Evolutionary conservation across 2,329 filamentous ascomycete species (phyloP).

Genomic region (Beauveria australis): DNA sequence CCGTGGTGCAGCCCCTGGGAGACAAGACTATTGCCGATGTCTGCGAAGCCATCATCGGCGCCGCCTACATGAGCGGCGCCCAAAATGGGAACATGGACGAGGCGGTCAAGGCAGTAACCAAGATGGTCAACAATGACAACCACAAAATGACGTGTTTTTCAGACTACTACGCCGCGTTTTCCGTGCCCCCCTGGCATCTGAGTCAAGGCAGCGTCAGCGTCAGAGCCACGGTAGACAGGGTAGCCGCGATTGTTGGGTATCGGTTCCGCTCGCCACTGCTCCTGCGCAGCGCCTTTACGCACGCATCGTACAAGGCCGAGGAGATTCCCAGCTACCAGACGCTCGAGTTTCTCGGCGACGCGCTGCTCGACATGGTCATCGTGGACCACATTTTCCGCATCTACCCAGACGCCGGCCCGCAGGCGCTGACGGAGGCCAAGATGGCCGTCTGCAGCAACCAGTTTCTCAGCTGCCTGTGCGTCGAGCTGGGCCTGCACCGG

Average conservation of each 20-base stretch:
- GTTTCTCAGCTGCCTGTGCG: conserved; percentile 76
- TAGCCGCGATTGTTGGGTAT: conserved; percentile 51
- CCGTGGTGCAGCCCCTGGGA: conserved; percentile 56
- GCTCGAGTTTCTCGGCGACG: conserved; percentile 85
- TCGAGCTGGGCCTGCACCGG: conserved; percentile 67
- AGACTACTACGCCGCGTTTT: conserved; percentile 66
- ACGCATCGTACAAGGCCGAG: conserved; percentile 78
- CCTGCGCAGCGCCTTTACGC: conserved; percentile 76
- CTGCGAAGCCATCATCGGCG: conserved; percentile 88
- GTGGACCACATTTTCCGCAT: conserved; percentile 73
- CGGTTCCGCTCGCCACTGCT: conserved; percentile 67
- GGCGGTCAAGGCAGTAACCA: conserved; percentile 56
- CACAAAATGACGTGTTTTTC: conserved; percentile 62
- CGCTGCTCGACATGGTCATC: conserved; percentile 76
- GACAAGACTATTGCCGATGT: conserved; percentile 94
- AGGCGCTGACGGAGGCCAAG: conserved; percentile 98
- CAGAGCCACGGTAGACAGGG: conserved; percentile 54
- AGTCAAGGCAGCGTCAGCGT: conserved; percentile 53
- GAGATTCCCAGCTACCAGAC: conserved; percentile 82
- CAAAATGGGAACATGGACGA: conserved; percentile 39
- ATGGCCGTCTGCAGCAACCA: conserved; percentile 99
- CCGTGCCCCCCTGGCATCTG: conserved; percentile 61
- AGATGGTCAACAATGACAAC: conserved; percentile 59
- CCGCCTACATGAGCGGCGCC: conserved; percentile 53
- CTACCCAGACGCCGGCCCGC: conserved; percentile 74